Conservation (phyloP, 805 yeast species). For the Saturnispora quitensis region DNA sequence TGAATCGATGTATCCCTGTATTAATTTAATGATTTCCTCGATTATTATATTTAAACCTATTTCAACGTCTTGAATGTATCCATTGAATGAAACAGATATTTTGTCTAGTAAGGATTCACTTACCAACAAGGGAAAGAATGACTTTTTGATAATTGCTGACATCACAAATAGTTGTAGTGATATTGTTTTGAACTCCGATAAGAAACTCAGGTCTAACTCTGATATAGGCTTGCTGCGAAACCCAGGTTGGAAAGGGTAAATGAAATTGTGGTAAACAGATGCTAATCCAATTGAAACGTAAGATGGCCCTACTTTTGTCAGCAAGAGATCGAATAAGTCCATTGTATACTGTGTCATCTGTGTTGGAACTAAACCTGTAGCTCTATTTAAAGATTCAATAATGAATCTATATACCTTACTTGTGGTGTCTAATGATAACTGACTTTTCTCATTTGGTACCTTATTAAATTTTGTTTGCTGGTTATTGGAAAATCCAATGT, state of each 20-base stretch:
- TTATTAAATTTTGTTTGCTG: neutral
- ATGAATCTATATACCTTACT: conserved; percentile 60
- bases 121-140: conserved; percentile 61
- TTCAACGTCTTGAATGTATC: conserved; percentile 35
- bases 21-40: conserved; percentile 45
- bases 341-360: conserved; percentile 53
- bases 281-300: conserved; percentile 73
- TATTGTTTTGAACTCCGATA: conserved; percentile 19
- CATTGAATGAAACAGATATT: conserved; percentile 18
- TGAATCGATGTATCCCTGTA: conserved; percentile 40
- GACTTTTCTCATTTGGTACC: conserved; percentile 9
- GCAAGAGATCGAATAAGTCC: conserved; percentile 56
- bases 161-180: conserved; percentile 40
- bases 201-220: conserved; percentile 13
- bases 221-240: conserved; percentile 22
- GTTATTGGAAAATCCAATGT: conserved; percentile 3
- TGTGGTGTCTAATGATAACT: conserved; percentile 37
- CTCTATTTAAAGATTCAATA: conserved; percentile 70
- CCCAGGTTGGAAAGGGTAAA: conserved; percentile 19
- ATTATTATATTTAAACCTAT: conserved; percentile 55
- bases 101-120: conserved; percentile 13
- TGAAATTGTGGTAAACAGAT: conserved; percentile 39
- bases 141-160: conserved; percentile 64
- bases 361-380: conserved; percentile 61
- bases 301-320: conserved; percentile 62